phyloP scores from a whole-genome alignment of 1,139 yeast species.

The Diutina mesorugosa region DNA sequence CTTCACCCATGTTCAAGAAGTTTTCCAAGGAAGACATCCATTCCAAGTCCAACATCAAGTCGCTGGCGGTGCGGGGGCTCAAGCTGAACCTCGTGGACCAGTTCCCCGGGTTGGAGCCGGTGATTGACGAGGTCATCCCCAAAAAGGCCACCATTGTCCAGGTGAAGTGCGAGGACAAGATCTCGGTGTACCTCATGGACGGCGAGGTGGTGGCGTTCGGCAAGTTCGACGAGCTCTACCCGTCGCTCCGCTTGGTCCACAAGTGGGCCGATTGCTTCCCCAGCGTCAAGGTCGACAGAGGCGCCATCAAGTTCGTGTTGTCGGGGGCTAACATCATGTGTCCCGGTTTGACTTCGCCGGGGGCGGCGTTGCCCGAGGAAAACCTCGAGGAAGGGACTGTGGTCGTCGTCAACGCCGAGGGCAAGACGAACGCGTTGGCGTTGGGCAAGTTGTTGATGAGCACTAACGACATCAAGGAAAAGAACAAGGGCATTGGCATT shows the following conservation, averaged over 20 bases:
- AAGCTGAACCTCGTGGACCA: constrained; percentile 60
- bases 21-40: constrained; percentile 81
- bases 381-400: constrained; percentile 51
- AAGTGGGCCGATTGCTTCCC: constrained; percentile 77
- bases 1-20: constrained; percentile 40
- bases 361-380: constrained; percentile 73
- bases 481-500: constrained; percentile 84
- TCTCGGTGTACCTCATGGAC: constrained; percentile 66
- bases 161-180: constrained; percentile 81
- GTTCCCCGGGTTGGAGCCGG: constrained; percentile 61
- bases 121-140: constrained; percentile 74
- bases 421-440: constrained; percentile 84
- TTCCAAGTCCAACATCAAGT: constrained; percentile 82
- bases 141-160: constrained; percentile 79
- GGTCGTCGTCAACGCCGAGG: constrained; percentile 83
- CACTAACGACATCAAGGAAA: constrained; percentile 73
- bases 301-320: constrained; percentile 88
- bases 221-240: constrained; percentile 74
- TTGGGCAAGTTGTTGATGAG: constrained; percentile 81
- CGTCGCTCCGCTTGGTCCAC: constrained; percentile 68
- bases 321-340: constrained; percentile 97
- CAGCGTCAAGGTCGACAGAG: constrained; percentile 82
- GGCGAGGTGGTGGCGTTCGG: constrained; percentile 69
- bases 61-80: constrained; percentile 81
- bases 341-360: constrained; percentile 89